Base-by-base conservation (phyloP, 2,329 filamentous ascomycete genomes). In the Berkeleyomyces basicola region DNA sequence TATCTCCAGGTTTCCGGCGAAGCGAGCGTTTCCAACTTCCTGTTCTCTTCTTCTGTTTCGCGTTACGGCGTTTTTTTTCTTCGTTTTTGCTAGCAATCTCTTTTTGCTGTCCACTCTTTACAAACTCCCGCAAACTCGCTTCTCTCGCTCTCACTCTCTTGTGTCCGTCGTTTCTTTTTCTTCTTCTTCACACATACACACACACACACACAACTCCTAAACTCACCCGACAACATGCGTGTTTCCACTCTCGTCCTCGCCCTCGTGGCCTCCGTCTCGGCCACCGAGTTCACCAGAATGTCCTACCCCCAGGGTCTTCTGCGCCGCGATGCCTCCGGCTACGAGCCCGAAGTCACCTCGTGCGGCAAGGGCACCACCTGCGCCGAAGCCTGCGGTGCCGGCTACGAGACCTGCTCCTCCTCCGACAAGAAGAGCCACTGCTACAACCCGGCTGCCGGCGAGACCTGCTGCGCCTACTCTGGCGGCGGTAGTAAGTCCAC, bases 391-490 rank as follows among this genome's bases (percentile, higher is more conserved):
- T 83, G 81, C 70, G 81, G 81, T 58, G 66, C 74, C 49, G 75
- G 74, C 47, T 80, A 74, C 69, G 70, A 74, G 63, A 72, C 77
- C 66, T 83, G 81, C 72, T 67, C 75, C 39, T 79, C 79, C 33
- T 71, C 69, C 59, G 78, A 81, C 66, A 71, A 71, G 46, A 67
- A 75, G 62, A 74, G 79, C 58, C 81, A 84, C 74, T 86, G 83
- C 74, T 85, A 74, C 73, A 78, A 84, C 72, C 74, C 77, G 10
- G 66, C 67, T 14, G 73, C 71, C 39, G 74, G 76, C 64, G 78
- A 84, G 73, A 73, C 71, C 47, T 85, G 82, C 77, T 85, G 82
- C 70, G 74, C 76, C 23, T 66, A 61, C 49, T 77, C 80, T 68
- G 74, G 74, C 67, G 75, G 74, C 66, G 82, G 83, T 73, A 80